Conservation (phyloP, 108 stramenopile genomes). For the Asterionellopsis glacialis region DNA sequence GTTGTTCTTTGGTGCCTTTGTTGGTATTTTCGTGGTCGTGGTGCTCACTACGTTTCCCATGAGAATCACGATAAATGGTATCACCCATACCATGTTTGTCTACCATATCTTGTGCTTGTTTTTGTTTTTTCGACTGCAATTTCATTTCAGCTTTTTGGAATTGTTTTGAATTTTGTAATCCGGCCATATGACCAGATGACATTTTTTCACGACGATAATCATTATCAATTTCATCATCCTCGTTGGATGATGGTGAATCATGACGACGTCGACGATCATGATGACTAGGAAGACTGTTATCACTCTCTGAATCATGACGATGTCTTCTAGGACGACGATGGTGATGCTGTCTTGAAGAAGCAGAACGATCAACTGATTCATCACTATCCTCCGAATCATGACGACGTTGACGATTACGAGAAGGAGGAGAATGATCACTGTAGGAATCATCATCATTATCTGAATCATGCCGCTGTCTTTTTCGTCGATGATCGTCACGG, state of each 20-base stretch:
- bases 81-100: conserved; percentile 62
- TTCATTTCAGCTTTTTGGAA: conserved; percentile 62
- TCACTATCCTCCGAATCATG: not conserved
- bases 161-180: conserved; percentile 65
- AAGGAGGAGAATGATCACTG: too few relatives aligned
- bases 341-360: not conserved
- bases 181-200: conserved; percentile 79
- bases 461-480: conserved; percentile 8
- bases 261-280: not conserved
- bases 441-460: conserved; percentile 1
- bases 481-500: conserved; percentile 1
- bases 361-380: not conserved
- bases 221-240: conserved; percentile 10
- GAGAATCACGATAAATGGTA: conserved; percentile 78
- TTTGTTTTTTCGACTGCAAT: conserved; percentile 30
- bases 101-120: conserved; percentile 31
- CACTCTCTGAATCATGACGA: conserved; percentile 17
- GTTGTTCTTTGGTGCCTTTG: conserved; percentile 13
- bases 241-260: not conserved
- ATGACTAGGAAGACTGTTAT: conserved; percentile 2
- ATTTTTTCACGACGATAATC: conserved; percentile 20
- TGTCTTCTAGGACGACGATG: not conserved
- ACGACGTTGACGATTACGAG: not conserved
- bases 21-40: not conserved
- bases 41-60: conserved; percentile 37